A percentile compares a stretch with the other conserved stretches of the same genome.
phyloP scores from a whole-genome alignment of 306 rosid genomes.

The Fragaria vesca region DNA sequence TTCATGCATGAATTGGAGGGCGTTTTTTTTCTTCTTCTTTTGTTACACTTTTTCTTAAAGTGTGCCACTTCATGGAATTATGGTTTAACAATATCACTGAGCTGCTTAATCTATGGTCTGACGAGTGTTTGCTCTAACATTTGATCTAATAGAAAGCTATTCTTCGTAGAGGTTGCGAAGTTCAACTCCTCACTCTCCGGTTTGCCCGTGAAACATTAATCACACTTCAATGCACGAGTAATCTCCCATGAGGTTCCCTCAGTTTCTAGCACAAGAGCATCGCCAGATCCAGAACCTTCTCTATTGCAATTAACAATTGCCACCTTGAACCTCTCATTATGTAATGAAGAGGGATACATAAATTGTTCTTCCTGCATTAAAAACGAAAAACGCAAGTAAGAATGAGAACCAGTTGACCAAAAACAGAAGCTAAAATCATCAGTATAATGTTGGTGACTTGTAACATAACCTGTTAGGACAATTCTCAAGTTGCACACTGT shows the following conservation, averaged over 20 bases:
- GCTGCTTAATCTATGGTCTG: not conserved
- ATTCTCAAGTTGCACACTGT: not conserved
- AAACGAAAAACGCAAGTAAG: not conserved
- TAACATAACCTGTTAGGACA: not conserved
- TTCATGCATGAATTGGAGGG: no score
- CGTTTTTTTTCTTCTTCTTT: no score
- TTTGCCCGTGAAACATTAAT: constrained; percentile 21
- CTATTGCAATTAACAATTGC: constrained; percentile 63
- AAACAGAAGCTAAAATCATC: not conserved
- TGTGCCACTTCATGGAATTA: no score
- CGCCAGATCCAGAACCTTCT: constrained; percentile 17
- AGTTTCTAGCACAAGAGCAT: constrained; percentile 33
- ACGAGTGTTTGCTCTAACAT: not conserved
- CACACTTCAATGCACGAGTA: constrained; percentile 73
- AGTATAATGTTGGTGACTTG: not conserved
- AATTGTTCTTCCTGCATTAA: constrained; percentile 77
- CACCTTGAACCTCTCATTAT: constrained; percentile 74
- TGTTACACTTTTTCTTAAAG: no score
- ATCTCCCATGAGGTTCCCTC: constrained; percentile 73
- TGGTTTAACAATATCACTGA: no score
- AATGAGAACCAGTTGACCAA: no score
- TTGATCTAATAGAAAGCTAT: not conserved
- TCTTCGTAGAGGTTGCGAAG: not conserved
- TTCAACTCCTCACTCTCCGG: not conserved
- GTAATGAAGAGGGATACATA: constrained; percentile 74